These are phyloP conservation scores for Leersia perrieri DNA, from an alignment of 176 grass and related monocot species.

Conservation along the genomic window DNA sequence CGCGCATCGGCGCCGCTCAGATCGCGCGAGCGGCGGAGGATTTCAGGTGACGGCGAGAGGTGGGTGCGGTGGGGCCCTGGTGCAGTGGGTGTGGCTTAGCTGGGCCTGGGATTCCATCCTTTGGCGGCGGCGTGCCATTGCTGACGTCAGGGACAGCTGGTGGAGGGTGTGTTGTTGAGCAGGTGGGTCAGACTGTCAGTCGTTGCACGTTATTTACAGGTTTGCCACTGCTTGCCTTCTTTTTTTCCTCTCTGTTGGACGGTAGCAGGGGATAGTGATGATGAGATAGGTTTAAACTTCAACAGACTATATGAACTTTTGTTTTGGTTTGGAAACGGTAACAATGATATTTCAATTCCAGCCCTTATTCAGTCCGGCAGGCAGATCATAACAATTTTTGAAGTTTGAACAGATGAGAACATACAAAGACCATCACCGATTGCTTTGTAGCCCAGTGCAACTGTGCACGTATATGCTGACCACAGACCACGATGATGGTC, in stretches of 20 bases:
- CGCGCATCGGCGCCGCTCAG: not conserved
- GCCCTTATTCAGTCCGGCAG: not conserved
- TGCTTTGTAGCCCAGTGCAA: no score
- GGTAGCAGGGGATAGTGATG: not conserved
- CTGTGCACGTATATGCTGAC: not conserved
- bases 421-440: not conserved
- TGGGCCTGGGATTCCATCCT: constrained; percentile 18
- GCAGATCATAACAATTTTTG: not conserved
- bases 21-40: no score
- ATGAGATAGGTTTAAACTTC: not conserved
- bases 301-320: not conserved
- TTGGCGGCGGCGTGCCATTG: constrained; percentile 11
- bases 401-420: constrained; percentile 1
- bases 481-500: not conserved
- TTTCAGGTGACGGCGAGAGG: not conserved
- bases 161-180: not conserved
- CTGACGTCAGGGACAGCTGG: constrained; percentile 41
- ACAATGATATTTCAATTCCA: no score
- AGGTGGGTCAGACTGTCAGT: constrained; percentile 6
- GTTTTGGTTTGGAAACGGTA: not conserved
- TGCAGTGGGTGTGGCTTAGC: not conserved
- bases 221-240: constrained; percentile 25
- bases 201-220: constrained; percentile 24
- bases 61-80: not conserved
- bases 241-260: not conserved